phyloP scores from a whole-genome alignment of 2,329 filamentous ascomycete genomes.

The Fusarium drepaniforme region DNA sequence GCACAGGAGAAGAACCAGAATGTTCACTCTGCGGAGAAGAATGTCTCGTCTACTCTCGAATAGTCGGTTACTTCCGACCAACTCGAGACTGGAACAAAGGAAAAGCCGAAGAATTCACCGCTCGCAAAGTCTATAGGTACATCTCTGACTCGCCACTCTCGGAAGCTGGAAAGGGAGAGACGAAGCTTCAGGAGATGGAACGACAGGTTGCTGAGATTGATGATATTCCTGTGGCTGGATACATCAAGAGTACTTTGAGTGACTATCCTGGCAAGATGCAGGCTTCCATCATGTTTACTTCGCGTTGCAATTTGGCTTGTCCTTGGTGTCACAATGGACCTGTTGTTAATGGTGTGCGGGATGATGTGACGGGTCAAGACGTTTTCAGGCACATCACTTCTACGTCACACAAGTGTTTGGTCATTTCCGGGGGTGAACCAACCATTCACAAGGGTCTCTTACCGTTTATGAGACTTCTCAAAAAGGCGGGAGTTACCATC shows the following conservation, averaged over 20 bases:
- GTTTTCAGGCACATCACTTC: constrained; percentile 33
- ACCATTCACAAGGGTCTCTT: constrained; percentile 41
- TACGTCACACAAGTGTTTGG: constrained; percentile 34
- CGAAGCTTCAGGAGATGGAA: constrained; percentile 10
- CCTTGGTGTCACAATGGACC: constrained; percentile 42
- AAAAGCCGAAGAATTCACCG: constrained; percentile 34
- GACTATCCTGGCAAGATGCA: constrained; percentile 41
- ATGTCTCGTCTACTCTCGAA: constrained; percentile 38
- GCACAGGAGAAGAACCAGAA: constrained; percentile 28
- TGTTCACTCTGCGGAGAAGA: constrained; percentile 21
- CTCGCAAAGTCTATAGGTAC: constrained; percentile 34
- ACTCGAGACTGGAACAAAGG: constrained; percentile 41
- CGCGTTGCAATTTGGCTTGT: constrained; percentile 37
- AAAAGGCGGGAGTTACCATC: constrained; percentile 13
- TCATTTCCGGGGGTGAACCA: constrained; percentile 39
- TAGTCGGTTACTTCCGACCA: constrained; percentile 39
- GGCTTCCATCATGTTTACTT: constrained; percentile 41
- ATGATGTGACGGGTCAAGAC: constrained; percentile 22
- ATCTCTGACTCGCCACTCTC: not conserved
- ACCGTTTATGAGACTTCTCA: constrained; percentile 33
- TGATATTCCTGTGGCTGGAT: constrained; percentile 34
- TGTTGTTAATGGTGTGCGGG: constrained; percentile 31
- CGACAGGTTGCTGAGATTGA: constrained; percentile 15
- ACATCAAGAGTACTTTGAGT: constrained; percentile 37
- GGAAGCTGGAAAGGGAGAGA: not conserved